Conservation (phyloP, 768 basidiomycete genomes). For the Antrodiella citrinella region DNA sequence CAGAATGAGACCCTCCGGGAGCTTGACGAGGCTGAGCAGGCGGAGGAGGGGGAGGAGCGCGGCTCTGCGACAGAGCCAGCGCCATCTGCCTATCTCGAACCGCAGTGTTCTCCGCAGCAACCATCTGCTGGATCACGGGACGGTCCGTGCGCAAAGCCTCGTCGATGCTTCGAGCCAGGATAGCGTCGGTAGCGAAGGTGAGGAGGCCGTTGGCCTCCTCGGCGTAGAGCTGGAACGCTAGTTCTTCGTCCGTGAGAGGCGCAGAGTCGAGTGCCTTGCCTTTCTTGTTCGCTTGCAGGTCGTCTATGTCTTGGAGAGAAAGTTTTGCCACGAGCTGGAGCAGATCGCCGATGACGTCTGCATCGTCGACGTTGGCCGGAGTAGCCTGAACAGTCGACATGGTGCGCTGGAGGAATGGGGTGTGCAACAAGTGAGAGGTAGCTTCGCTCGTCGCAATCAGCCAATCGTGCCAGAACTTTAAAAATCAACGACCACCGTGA, state of each 20-base stretch:
- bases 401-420: background rate
- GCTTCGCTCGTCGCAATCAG: too few species aligned
- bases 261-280: constrained; percentile 11
- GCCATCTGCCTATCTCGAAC: constrained; percentile 10
- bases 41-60: background rate
- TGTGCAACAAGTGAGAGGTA: background rate
- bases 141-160: constrained; percentile 15
- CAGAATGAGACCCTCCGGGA: too few species aligned
- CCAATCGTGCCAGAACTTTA: too few species aligned
- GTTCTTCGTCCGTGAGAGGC: constrained; percentile 17
- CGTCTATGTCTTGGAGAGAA: constrained; percentile 4
- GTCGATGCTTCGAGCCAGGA: constrained; percentile 19
- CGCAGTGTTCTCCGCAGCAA: constrained; percentile 8
- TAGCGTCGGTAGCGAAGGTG: constrained; percentile 10
- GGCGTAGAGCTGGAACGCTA: constrained; percentile 21
- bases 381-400: too few species aligned
- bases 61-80: background rate
- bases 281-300: constrained; percentile 5
- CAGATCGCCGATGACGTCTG: background rate
- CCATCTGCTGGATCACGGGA: constrained; percentile 12
- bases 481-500: too few species aligned
- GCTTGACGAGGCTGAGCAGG: too few species aligned
- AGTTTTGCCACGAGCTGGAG: constrained; percentile 4
- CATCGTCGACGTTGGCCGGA: background rate
- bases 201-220: constrained; percentile 18